These are phyloP conservation scores for Spirogloea muscicola DNA, from an alignment of 139 green algal genomes.

Conservation along the genomic window DNA sequence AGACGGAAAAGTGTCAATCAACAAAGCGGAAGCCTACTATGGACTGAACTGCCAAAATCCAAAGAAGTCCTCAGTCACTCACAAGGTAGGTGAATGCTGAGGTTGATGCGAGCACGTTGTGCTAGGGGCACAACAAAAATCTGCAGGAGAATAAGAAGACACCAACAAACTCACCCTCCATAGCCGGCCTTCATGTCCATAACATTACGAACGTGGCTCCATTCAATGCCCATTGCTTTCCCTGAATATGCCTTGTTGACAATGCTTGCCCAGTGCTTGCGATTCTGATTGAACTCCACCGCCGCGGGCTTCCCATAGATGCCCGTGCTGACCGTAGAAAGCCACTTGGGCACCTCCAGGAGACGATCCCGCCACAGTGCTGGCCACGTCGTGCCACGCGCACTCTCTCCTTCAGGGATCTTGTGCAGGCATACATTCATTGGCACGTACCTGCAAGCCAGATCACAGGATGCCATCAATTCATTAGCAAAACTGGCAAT, in stretches of 20 bases:
- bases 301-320: constrained; percentile 11
- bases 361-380: background rate
- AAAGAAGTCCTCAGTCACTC: too few species aligned
- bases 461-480: too few species aligned
- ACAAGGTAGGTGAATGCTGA: too few species aligned
- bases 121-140: too few species aligned
- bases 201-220: constrained; percentile 2
- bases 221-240: constrained; percentile 19
- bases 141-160: background rate
- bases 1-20: too few species aligned
- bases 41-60: too few species aligned
- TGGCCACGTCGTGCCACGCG: constrained; percentile 16
- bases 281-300: constrained; percentile 16
- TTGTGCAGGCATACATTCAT: constrained; percentile 21
- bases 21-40: too few species aligned
- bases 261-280: constrained; percentile 9
- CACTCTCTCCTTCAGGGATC: background rate
- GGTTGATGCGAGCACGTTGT: too few species aligned
- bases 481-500: too few species aligned
- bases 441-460: constrained; percentile 11
- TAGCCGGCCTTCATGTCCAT: constrained; percentile 3
- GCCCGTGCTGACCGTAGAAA: background rate
- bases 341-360: constrained; percentile 4
- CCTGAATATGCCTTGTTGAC: constrained; percentile 4
- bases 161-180: constrained; percentile 17